Percentiles rank a stretch among this genome's conserved stretches.
Conservation (phyloP, 2,329 filamentous ascomycete species). For the Sphaerulina musiva region DNA sequence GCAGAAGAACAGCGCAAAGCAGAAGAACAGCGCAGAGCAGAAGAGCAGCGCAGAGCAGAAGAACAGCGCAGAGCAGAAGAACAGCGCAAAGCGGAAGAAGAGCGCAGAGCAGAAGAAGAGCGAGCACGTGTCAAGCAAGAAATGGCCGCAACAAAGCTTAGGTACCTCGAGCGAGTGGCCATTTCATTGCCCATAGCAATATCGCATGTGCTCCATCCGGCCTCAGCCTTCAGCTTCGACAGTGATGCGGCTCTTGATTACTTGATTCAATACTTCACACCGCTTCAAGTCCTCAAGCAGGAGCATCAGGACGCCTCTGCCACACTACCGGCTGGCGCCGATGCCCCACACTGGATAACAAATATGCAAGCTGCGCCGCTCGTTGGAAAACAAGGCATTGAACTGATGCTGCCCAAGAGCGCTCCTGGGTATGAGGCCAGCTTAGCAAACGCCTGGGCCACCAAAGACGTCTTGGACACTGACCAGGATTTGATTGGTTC, state of each 20-base stretch:
- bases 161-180: slow-evolving; percentile 20
- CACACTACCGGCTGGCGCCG: slow-evolving; percentile 10
- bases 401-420: slow-evolving; percentile 25
- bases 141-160: slow-evolving; percentile 20
- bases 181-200: slow-evolving; percentile 23
- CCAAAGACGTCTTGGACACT: slow-evolving; percentile 14
- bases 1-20: background rate
- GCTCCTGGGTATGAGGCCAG: slow-evolving; percentile 20
- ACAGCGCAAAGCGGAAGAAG: slow-evolving; percentile 15
- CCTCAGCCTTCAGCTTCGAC: slow-evolving; percentile 15
- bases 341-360: slow-evolving; percentile 23
- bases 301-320: slow-evolving; percentile 10
- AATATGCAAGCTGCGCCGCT: slow-evolving; percentile 31
- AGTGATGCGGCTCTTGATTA: slow-evolving; percentile 12
- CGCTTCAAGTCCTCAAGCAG: slow-evolving; percentile 23
- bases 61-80: slow-evolving; percentile 2
- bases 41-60: slow-evolving; percentile 14
- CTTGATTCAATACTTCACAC: slow-evolving; percentile 22
- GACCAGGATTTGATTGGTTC: slow-evolving; percentile 12
- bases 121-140: slow-evolving; percentile 16
- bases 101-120: slow-evolving; percentile 15
- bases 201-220: slow-evolving; percentile 20
- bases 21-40: slow-evolving; percentile 13
- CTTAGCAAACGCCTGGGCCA: slow-evolving; percentile 22
- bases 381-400: slow-evolving; percentile 26